Base-by-base conservation (phyloP, 1,284 basidiomycete species). In the Sphagnurus paluster region DNA sequence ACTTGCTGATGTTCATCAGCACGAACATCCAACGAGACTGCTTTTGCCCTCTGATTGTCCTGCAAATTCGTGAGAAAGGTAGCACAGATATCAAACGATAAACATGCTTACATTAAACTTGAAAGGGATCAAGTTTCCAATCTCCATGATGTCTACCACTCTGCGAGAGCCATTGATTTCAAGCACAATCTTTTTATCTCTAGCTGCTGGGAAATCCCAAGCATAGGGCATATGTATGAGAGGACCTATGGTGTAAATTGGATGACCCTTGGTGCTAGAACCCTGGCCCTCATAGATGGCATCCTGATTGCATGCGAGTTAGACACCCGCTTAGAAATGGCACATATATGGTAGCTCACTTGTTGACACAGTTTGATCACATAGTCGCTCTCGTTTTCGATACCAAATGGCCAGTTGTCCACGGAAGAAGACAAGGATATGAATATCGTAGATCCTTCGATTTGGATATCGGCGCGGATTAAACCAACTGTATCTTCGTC, bases 191-290 rank as follows among this genome's bases (percentile, higher is more conserved):
- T 84, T 86, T 71, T 98, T 99, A 59, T 90, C 85, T 44, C 73
- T 72, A 2, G 86, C 84, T 7, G 94, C 91, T 1, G 97, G 97
- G 54, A 81, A 85, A 64, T 99, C 97, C 97, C 97, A 99, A 5
- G 94, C 89, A 62, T 98, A 99, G 42, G 78, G 72, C 44, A 79
- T 65, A 33, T 72, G 76, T 6, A 76, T 74, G 39, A 76, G 82
- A 7, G 82, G 75, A n/a, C 70, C 63, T 8, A 93, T 66, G 39
- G 71, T 75, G 65, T 93, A 89, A 36, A 57, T 45, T 42, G 65
- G 58, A 35, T 67, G 57, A 25, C 66, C 56, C 60, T 67, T 76
- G 45, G 57, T 68, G 28, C 55, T 46, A 8, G 58, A 58, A 25
- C 64, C 64, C 28, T 61, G 62, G 30, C 74, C 70, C 29, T 71